Conservation (phyloP, 2,329 filamentous ascomycete species). For the Boeremia exigua region DNA sequence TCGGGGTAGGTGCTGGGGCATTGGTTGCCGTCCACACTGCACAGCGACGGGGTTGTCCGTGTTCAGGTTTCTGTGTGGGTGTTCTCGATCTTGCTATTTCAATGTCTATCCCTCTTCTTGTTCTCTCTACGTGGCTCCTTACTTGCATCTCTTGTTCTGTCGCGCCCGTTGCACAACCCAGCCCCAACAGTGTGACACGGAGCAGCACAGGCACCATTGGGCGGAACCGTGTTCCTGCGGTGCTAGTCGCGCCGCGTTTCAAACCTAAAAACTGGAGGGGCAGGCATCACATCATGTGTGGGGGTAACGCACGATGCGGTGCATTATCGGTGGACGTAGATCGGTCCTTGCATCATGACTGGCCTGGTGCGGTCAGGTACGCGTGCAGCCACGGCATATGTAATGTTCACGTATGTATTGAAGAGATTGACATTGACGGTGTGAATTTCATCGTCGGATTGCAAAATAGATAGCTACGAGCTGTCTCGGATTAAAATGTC, state of each 20-base stretch:
- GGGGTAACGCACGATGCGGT: background rate
- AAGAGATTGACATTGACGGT: too few relatives aligned
- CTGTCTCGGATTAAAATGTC: too few relatives aligned
- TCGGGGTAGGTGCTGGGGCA: background rate
- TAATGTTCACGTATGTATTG: too few relatives aligned
- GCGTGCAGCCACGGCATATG: too few relatives aligned
- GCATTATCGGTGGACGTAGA: too few relatives aligned
- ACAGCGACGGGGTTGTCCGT: background rate
- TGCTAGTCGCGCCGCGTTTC: background rate
- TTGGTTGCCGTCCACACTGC: background rate
- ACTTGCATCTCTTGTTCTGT: too few relatives aligned
- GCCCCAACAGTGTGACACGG: conserved; percentile 6
- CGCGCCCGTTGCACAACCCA: background rate
- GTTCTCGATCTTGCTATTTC: background rate
- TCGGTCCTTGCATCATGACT: too few relatives aligned
- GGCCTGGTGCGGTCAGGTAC: too few relatives aligned
- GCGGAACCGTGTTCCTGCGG: background rate
- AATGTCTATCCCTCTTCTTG: too few relatives aligned
- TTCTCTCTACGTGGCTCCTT: background rate
- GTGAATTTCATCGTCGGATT: too few relatives aligned
- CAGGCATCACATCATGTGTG: background rate
- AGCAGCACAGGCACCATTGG: conserved; percentile 11
- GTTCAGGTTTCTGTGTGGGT: too few relatives aligned
- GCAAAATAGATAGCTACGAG: too few relatives aligned
- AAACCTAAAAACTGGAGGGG: conserved; percentile 7